Base-by-base conservation (phyloP, 2,329 filamentous ascomycete species). In the Aschersonia sp. region DNA sequence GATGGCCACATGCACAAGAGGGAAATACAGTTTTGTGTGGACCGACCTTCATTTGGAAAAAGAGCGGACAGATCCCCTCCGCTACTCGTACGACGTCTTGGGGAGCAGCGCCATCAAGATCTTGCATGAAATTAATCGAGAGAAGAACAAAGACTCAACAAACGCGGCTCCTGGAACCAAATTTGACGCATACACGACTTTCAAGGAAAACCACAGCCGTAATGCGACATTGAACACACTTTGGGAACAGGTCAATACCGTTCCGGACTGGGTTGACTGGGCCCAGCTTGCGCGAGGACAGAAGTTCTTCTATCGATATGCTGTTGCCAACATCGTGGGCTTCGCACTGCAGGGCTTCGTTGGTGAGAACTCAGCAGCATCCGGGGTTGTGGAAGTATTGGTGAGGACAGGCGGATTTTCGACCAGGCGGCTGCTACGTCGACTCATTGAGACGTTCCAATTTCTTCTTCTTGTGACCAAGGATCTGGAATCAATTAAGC, bases 221-320 rank as follows among this genome's bases (percentile, higher is more conserved):
- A 48, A 54, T n/a, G 45, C 46, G 3, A 69, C 71, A 45, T 65
- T 58, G 3, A 5, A 35, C 9, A 29, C 69, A 45, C 62, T 84
- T 5, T 84, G 80, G 80, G 59, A 62, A 2, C 66, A 82, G 52
- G 66, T 80, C 31, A 75, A 77, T 45, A 74, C 68, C 0, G 67
- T 83, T 3, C 80, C 81, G 0, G 66, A 71, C 0, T 84, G 80
- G 79, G 80, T 84, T 0, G 74, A 84, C 52, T 85, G 81, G 81
- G 71, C 68, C 1, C 80, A 84, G 55, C 76, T 84, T 30, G 65
- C 70, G 48, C 66, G 81, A 53, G 80, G 80, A 0, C 81, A 84
- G 55, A 73, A 80, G 12, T 60, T 65, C 51, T 64, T 84, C 76
- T 85, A 83, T 56, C 72, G 81, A 5, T 84, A 84, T 56, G 78